Evolutionary conservation across 106 monocot genomes (phyloP), one percentile per base, ranked within the genome.

Genomic region (Dioscorea zingiberensis): DNA sequence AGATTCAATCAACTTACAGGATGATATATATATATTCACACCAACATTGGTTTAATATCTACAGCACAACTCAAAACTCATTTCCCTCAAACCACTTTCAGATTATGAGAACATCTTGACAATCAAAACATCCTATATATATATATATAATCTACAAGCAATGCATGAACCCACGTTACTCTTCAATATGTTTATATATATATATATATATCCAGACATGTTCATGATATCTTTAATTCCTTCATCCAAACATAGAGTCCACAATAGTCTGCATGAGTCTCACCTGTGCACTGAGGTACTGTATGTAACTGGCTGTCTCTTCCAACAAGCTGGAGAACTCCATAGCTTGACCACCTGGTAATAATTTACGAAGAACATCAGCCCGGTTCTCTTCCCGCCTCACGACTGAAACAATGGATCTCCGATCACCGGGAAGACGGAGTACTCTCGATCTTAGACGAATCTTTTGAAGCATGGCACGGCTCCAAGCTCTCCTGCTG

Each of bases 261-360:
- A 21, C 53, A 13, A 67, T 23, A 18, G 25, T 18, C 27, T 67
- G 51, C 67, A 67, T 67, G 53, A 67, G 51, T 15, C 27, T 55
- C 67, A 67, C 67, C 53, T 67, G 67, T 13, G 53, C 25, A 54
- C 16, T 29, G 19, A 67, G 67, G 26, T 29, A 67, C 54, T 30
- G 51, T 3, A 54, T 23, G 28, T 67, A 67, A 21, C n/a, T 26
- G 16, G 67, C 51, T 13, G 67, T 67, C 54, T 67, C 67, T 6
- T 28, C 54, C 54, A 67, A n/a, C 19, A 67, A 28, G 28, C 21
- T 67, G 17, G 9, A 27, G 16, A 67, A 18, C 16, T 67, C 67
- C 67, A 67, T 67, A 18, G 21, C 67, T 0, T 28, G 27, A 51
- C 67, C 67, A n/a, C 67, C 67, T 7, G 67, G 67, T 16, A 67